phyloP scores from a whole-genome alignment of 331 rosid genomes.

The Pyrus hybrid region DNA sequence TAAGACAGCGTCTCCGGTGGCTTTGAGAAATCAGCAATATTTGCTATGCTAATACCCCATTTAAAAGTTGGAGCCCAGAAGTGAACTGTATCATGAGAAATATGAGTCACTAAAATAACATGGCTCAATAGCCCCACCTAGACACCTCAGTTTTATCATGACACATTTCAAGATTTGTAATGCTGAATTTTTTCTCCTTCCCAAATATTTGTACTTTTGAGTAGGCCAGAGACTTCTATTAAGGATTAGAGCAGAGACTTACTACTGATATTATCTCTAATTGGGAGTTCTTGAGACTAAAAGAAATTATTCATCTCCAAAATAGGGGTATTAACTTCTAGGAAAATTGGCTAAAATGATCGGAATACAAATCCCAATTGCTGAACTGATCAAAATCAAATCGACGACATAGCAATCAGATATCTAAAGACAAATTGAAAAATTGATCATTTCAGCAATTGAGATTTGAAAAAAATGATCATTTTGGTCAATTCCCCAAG shows the following conservation, averaged over 20 bases:
- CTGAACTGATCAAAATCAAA: too few species aligned
- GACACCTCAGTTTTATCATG: not conserved
- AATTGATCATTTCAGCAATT: too few species aligned
- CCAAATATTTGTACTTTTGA: too few species aligned
- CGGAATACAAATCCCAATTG: too few species aligned
- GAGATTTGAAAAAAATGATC: too few species aligned
- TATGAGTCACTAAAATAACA: not conserved
- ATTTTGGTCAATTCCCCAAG: too few species aligned
- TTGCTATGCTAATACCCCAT: conserved; percentile 97
- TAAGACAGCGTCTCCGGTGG: conserved; percentile 87
- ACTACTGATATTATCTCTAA: not conserved
- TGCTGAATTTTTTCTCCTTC: not conserved
- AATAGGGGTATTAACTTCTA: not conserved
- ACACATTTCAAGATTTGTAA: not conserved
- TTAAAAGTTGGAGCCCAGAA: conserved; percentile 98
- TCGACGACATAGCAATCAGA: too few species aligned
- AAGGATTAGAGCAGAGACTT: not conserved
- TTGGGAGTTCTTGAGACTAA: not conserved
- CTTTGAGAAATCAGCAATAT: conserved; percentile 77
- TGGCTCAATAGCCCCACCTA: not conserved
- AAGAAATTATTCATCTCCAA: not conserved
- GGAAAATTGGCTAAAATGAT: not conserved
- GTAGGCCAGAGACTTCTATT: not conserved
- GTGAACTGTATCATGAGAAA: conserved; percentile 48
- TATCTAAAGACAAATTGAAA: too few species aligned